Base-by-base conservation (phyloP, 371 early-diverging fungal species). In the Apophysomyces variabilis region DNA sequence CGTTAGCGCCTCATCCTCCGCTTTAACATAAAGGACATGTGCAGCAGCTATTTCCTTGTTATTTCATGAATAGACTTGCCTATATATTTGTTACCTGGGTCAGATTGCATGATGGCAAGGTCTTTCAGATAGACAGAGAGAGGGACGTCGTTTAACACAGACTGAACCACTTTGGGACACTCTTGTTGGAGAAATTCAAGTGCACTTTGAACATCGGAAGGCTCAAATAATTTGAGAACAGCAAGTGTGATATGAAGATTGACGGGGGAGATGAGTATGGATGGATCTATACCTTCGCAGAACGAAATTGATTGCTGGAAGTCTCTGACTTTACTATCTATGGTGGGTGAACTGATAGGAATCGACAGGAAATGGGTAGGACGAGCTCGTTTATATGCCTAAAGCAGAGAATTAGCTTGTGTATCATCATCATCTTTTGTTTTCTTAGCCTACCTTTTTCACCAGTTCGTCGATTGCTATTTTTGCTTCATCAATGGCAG, bases 181-280 rank as follows among this genome's bases (percentile, higher is more conserved):
- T 50, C 54, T 26, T 5, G 9, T 7, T 16, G 16, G 5, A 50
- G 21, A 2, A 50, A 50, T 4, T 50, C 54, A 21, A 50, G 21
- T 21, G 54, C 54, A 50, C 11, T 11, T 21, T 50, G 3, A 21
- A 50, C 54, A 21, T 50, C 54, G 21, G 18, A 50, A 8, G 54
- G 54, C 54, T 50, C 54, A 21, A 50, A 26, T 50, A 50, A 21
- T 26, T 50, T 50, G 32, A 50, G 21, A 18, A 50, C 54, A 50
- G 9, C 21, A 21, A 50, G 16, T 9, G 54, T 50, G 16, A 50
- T 50, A 21, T 50, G 54, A 35, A 50, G 21, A 21, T 50, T 50
- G 21, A 50, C n/a, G 11, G 54, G 54, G 32, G 54, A n/a, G 9
- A 50, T 21, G 21, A 50, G 21, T 21, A 50, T 21, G 1, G 54